Percentiles rank a stretch among this genome's conserved stretches.
These are phyloP conservation scores for Kwoniella pini DNA, from an alignment of 768 basidiomycete genomes.

Conservation along the genomic window DNA sequence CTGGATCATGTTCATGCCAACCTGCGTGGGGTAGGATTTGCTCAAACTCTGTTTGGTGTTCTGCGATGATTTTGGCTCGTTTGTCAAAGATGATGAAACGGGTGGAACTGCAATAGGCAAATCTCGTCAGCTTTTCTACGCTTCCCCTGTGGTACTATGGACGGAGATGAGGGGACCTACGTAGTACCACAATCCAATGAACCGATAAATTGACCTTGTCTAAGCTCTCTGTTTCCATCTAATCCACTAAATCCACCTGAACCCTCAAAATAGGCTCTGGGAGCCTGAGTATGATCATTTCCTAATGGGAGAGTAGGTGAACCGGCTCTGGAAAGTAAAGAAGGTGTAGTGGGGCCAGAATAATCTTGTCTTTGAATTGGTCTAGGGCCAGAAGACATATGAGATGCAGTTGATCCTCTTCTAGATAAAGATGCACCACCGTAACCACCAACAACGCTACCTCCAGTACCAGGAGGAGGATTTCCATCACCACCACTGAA, in stretches of 20 bases:
- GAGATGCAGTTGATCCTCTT: constrained; percentile 20
- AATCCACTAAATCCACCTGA: constrained; percentile 33
- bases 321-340: constrained; percentile 49
- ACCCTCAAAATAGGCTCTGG: constrained; percentile 25
- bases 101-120: constrained; percentile 65
- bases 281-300: constrained; percentile 26
- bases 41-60: constrained; percentile 88
- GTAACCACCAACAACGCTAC: background rate
- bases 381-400: constrained; percentile 36
- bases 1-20: constrained; percentile 95
- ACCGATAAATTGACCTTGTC: constrained; percentile 71
- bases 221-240: constrained; percentile 27
- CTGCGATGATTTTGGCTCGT: constrained; percentile 79
- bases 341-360: constrained; percentile 40
- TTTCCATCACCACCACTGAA: background rate
- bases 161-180: constrained; percentile 58
- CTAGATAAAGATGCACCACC: constrained; percentile 23
- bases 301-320: constrained; percentile 49
- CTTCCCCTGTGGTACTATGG: no score
- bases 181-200: constrained; percentile 94
- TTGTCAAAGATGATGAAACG: constrained; percentile 90
- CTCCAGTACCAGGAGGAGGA: background rate
- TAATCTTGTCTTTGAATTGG: constrained; percentile 37
- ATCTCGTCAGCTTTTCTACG: constrained; percentile 2
- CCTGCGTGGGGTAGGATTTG: constrained; percentile 90